Percentiles rank a stretch among this genome's conserved stretches.
These are phyloP conservation scores for Colletotrichum graminicola DNA, from an alignment of 2,329 filamentous ascomycete genomes.

Conservation along the genomic window DNA sequence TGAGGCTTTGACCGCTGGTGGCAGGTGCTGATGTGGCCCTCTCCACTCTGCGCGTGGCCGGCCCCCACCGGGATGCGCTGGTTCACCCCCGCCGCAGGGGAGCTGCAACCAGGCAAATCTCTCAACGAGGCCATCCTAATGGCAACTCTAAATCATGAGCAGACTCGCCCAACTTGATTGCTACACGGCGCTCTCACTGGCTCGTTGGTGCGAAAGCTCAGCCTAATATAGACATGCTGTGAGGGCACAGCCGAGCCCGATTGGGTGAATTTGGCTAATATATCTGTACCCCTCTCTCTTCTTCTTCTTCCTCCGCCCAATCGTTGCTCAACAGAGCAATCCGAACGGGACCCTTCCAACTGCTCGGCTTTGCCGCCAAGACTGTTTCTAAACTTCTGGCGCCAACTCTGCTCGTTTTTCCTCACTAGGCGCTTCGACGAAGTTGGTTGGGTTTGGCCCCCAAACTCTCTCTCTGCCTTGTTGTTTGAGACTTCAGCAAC, in stretches of 20 bases:
- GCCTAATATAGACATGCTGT: background rate
- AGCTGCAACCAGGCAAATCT: background rate
- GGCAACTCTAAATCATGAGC: background rate
- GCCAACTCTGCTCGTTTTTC: slow-evolving; percentile 11
- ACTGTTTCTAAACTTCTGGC: background rate
- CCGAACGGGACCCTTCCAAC: slow-evolving; percentile 6
- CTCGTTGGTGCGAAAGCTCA: background rate
- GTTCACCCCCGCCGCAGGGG: background rate
- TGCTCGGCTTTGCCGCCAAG: slow-evolving; percentile 2
- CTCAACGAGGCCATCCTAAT: background rate
- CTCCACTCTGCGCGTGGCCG: background rate
- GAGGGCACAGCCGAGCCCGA: background rate
- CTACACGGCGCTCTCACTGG: background rate
- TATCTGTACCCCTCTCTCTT: background rate
- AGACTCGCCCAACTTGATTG: background rate
- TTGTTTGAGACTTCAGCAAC: slow-evolving; percentile 4
- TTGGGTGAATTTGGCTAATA: background rate
- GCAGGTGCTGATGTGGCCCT: slow-evolving; percentile 15
- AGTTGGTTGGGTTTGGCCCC: slow-evolving; percentile 14
- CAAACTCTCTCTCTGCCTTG: background rate
- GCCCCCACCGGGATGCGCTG: background rate
- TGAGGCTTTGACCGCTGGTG: slow-evolving; percentile 11
- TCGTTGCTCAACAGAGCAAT: background rate
- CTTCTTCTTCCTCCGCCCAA: background rate
- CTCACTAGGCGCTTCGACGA: slow-evolving; percentile 4